These are phyloP conservation scores for Phoma herbarum DNA, from an alignment of 2,329 filamentous ascomycete genomes.

Conservation along the genomic window DNA sequence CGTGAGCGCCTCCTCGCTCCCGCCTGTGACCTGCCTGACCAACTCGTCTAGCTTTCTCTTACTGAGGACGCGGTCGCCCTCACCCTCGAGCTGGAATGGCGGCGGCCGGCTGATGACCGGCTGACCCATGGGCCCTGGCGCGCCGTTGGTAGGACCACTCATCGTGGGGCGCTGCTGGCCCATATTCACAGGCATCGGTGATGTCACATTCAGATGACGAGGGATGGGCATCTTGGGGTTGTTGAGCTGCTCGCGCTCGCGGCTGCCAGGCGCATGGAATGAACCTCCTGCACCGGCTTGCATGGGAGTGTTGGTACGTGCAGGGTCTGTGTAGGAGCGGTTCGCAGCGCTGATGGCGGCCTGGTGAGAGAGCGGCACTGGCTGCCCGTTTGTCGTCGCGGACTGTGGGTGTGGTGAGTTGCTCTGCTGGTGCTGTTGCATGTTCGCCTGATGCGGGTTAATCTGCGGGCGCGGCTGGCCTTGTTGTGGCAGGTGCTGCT, in stretches of 20 bases:
- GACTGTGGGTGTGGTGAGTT: conserved; percentile 51
- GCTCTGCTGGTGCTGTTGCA: conserved; percentile 45
- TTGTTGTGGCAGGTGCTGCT: conserved; percentile 39
- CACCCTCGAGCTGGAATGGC: conserved; percentile 85
- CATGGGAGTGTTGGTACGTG: conserved; percentile 48
- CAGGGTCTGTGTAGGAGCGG: conserved; percentile 49
- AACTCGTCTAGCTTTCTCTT: conserved; percentile 98
- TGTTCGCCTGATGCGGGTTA: conserved; percentile 49
- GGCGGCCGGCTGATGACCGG: conserved; percentile 84
- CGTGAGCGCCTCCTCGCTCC: conserved; percentile 79
- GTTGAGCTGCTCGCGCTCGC: conserved; percentile 52
- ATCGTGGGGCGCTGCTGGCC: conserved; percentile 80
- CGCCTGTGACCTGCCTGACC: conserved; percentile 90
- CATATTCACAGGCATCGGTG: conserved; percentile 79
- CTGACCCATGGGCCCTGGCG: conserved; percentile 85
- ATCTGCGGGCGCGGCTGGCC: conserved; percentile 48
- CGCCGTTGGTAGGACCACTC: conserved; percentile 76
- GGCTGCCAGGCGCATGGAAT: conserved; percentile 46
- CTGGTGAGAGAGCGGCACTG: conserved; percentile 55
- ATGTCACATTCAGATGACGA: conserved; percentile 76
- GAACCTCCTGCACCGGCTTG: conserved; percentile 41
- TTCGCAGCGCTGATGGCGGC: conserved; percentile 56
- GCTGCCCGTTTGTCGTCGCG: conserved; percentile 45
- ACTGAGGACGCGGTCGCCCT: conserved; percentile 91
- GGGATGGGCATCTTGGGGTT: conserved; percentile 81